Conservation (phyloP, 2,329 filamentous ascomycete genomes). For the Trematosphaeria pertusa region DNA sequence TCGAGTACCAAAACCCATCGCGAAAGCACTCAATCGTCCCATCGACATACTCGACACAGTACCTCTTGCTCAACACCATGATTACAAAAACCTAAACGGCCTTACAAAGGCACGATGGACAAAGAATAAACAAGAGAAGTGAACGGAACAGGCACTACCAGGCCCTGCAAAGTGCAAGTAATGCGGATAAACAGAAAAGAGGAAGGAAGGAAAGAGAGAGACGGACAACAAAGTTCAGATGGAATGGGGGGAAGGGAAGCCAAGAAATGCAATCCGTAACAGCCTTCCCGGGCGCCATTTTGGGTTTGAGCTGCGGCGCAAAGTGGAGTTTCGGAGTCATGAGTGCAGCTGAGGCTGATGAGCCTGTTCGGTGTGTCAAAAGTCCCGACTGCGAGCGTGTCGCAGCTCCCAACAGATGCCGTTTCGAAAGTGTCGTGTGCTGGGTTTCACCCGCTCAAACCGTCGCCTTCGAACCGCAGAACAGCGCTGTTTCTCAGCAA, state of each 20-base stretch:
- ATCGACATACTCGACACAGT: constrained; percentile 34
- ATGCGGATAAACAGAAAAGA: not conserved
- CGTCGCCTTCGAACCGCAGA: too few relatives aligned
- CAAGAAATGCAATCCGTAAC: not conserved
- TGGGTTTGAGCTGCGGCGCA: too few relatives aligned
- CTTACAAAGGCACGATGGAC: not conserved
- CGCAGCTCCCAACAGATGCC: constrained; percentile 24
- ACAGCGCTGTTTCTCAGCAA: too few relatives aligned
- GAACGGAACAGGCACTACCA: not conserved
- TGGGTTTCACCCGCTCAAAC: constrained; percentile 17
- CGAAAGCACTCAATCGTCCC: constrained; percentile 36
- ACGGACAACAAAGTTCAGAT: not conserved
- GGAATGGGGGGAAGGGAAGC: not conserved
- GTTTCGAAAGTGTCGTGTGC: constrained; percentile 23
- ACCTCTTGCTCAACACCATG: constrained; percentile 38
- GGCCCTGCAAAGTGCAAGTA: too few relatives aligned
- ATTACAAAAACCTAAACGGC: constrained; percentile 13
- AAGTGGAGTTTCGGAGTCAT: too few relatives aligned
- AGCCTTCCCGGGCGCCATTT: too few relatives aligned
- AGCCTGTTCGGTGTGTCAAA: too few relatives aligned
- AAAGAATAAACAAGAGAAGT: not conserved
- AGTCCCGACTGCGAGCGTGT: constrained; percentile 24
- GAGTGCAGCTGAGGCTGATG: too few relatives aligned
- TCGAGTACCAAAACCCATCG: constrained; percentile 43
- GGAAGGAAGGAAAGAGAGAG: not conserved